Base-by-base conservation (phyloP, 345 rosid genomes). In the Limnanthes douglasii region DNA sequence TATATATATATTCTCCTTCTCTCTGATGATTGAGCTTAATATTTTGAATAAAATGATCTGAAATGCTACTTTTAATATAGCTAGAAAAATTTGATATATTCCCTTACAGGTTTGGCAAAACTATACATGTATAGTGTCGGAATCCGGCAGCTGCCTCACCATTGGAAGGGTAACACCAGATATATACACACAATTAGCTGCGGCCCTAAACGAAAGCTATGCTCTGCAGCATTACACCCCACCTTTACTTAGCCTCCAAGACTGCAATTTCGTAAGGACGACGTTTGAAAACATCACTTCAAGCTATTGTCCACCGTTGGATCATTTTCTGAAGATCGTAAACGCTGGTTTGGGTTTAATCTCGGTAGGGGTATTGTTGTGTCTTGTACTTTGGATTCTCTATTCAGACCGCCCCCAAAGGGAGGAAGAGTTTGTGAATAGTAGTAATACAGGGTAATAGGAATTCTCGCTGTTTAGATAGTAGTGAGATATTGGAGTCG, bases 381-480 rank as follows among this genome's bases (percentile, higher is more conserved):
- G 98, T 41, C 66, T 84, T n/a, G 64, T 90, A 39, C 73, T 90
- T 15, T 84, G 98, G 98, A 60, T 75, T 31, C 54, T 72, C 34
- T 77, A 77, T 63, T 92, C 96, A 41, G 84, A 90, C 98, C 83
- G 76, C 85, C 94, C 86, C 96, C 82, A 45, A 84, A 80, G 88
- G 82, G 95, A 80, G 94, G 94, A 75, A 58, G 94, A 46, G 94
- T 80, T 84, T 80, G 94, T 39, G 52, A 68, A 53, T 48, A n/a
- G n/a, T n/a, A n/a, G n/a, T n/a, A n/a, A n/a, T n/a, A n/a, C n/a
- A n/a, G n/a, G n/a, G n/a, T n/a, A n/a, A n/a, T n/a, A n/a, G n/a
- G n/a, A n/a, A n/a, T n/a, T n/a, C n/a, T n/a, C n/a, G n/a, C n/a
- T n/a, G n/a, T n/a, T n/a, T n/a, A n/a, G n/a, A n/a, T n/a, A n/a